Evolutionary conservation across 495 filamentous ascomycete genomes (phyloP).

Genomic region (Tuber brumale): DNA sequence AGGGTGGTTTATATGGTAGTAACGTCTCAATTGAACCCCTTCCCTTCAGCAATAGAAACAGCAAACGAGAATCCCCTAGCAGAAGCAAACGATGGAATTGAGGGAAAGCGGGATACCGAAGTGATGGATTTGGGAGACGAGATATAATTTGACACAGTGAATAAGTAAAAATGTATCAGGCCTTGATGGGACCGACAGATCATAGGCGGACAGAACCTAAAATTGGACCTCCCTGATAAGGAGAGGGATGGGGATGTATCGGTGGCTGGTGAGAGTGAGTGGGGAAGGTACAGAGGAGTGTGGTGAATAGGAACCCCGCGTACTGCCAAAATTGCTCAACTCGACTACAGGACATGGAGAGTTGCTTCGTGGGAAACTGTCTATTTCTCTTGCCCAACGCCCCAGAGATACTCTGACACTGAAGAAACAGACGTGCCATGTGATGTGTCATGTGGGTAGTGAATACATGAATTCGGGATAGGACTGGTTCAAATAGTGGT

Average conservation of each 20-base stretch:
- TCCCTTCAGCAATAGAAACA: constrained; percentile 35
- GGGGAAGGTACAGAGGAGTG: constrained; percentile 7
- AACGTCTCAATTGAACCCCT: constrained; percentile 23
- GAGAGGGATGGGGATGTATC: constrained; percentile 45
- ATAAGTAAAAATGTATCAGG: constrained; percentile 83
- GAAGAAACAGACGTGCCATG: no score
- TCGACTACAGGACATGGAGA: constrained; percentile 13
- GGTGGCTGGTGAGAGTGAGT: constrained; percentile 10
- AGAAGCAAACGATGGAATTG: constrained; percentile 24
- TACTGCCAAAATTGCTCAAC: constrained; percentile 18
- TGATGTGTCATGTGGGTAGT: no score
- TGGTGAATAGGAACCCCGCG: constrained; percentile 5
- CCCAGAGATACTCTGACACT: background rate
- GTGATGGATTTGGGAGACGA: constrained; percentile 85
- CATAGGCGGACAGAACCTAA: constrained; percentile 47
- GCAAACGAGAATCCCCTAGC: constrained; percentile 33
- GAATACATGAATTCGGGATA: no score
- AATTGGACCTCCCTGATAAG: constrained; percentile 64
- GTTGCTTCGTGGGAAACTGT: constrained; percentile 15
- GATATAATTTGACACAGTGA: constrained; percentile 70
- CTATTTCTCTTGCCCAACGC: constrained; percentile 30
- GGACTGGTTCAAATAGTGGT: no score
- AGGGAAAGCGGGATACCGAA: constrained; percentile 54
- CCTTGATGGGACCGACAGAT: constrained; percentile 68
- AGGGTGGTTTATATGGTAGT: constrained; percentile 6